Evolutionary conservation across 2,329 filamentous ascomycete species (phyloP).

Genomic region (Alternaria alternata): DNA sequence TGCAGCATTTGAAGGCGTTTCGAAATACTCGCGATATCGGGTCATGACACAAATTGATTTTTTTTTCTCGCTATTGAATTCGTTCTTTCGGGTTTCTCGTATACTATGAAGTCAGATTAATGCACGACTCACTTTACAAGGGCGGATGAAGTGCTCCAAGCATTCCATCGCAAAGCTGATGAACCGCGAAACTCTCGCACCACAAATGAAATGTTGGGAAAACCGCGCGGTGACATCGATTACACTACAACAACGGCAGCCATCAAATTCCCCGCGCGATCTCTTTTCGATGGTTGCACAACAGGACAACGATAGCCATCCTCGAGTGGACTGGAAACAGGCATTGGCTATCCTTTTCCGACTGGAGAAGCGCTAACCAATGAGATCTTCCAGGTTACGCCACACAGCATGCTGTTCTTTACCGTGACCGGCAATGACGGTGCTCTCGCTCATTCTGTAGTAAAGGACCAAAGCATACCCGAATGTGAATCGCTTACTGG

Average conservation of each 20-base stretch:
- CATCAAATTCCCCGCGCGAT: not conserved
- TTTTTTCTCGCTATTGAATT: not conserved
- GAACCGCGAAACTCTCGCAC: not conserved
- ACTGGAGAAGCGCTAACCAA: conserved; percentile 14
- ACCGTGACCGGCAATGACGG: conserved; percentile 10
- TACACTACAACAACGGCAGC: not conserved
- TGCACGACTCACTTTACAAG: not conserved
- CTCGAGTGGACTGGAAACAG: not conserved
- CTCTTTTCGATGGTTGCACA: not conserved
- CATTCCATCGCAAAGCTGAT: not conserved
- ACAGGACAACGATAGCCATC: conserved; percentile 17
- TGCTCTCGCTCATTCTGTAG: conserved; percentile 8
- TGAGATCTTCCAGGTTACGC: conserved; percentile 12
- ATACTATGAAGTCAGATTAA: not conserved
- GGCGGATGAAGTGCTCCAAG: not conserved
- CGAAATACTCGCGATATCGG: conserved; percentile 22
- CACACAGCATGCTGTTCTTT: conserved; percentile 14
- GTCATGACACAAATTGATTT: conserved; percentile 1
- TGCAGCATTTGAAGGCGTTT: conserved; percentile 29
- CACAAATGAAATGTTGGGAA: not conserved
- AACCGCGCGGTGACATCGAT: not conserved
- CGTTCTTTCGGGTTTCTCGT: not conserved
- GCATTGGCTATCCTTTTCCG: conserved; percentile 35
- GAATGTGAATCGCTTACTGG: not conserved
- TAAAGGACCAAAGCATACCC: not conserved